These are phyloP conservation scores for Pseudopyricularia cyperi DNA, from an alignment of 2,329 filamentous ascomycete species.

Conservation along the genomic window DNA sequence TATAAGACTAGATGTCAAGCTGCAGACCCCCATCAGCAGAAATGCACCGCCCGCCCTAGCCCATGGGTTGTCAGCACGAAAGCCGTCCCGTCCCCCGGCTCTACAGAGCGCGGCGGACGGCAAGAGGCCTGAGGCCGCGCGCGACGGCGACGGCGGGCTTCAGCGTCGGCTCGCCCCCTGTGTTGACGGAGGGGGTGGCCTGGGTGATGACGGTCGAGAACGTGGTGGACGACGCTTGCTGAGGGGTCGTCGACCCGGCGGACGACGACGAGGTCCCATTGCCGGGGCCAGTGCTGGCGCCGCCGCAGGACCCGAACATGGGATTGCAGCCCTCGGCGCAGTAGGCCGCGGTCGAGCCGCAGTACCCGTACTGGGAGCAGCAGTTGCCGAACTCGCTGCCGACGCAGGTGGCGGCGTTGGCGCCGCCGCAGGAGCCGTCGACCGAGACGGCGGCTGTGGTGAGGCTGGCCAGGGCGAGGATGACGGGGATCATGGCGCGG, in stretches of 20 bases:
- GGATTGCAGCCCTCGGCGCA: constrained; percentile 5
- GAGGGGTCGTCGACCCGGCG: too few relatives aligned
- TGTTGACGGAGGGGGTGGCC: background rate
- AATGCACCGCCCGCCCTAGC: too few relatives aligned
- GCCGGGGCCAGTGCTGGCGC: background rate
- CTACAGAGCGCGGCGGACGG: background rate
- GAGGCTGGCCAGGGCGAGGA: background rate
- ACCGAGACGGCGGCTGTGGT: background rate
- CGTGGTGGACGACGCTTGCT: too few relatives aligned
- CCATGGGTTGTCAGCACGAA: too few relatives aligned
- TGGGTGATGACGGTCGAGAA: too few relatives aligned
- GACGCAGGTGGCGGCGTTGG: constrained; percentile 4
- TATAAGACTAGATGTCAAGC: too few relatives aligned
- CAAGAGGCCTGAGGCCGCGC: background rate
- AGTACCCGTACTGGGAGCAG: constrained; percentile 6
- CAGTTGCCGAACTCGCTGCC: constrained; percentile 7
- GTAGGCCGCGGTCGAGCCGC: constrained; percentile 4
- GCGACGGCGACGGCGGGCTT: background rate
- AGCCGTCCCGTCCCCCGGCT: background rate
- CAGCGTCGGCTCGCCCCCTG: background rate
- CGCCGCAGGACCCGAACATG: constrained; percentile 5
- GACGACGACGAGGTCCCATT: too few relatives aligned
- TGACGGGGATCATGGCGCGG: background rate
- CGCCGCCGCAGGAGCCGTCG: constrained; percentile 7
- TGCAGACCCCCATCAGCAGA: too few relatives aligned